Conservation (phyloP, 2,329 filamentous ascomycete genomes). For the Intubia oerlemansii region DNA sequence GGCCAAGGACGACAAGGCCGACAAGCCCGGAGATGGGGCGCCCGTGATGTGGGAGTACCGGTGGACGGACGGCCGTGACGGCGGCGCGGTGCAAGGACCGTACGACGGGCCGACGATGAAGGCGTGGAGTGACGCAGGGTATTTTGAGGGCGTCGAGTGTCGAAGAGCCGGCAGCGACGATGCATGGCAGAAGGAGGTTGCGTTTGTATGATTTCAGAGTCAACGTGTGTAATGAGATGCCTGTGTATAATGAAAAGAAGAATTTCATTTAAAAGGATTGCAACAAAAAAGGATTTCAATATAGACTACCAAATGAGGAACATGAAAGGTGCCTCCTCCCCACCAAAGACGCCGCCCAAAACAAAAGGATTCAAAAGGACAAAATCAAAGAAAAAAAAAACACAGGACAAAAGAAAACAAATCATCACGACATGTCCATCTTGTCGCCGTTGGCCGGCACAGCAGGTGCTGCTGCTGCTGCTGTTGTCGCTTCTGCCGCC, state of each 20-base stretch:
- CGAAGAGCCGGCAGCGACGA: constrained; percentile 32
- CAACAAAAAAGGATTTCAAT: no score
- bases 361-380: no score
- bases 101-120: constrained; percentile 74
- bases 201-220: constrained; percentile 11
- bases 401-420: background rate
- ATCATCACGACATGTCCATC: constrained; percentile 16
- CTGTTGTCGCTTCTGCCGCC: constrained; percentile 12
- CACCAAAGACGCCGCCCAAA: no score
- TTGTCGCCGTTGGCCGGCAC: constrained; percentile 27
- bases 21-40: constrained; percentile 1
- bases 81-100: constrained; percentile 59
- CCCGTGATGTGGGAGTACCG: constrained; percentile 64
- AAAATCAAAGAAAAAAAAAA: background rate
- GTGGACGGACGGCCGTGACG: constrained; percentile 77
- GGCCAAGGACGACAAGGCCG: constrained; percentile 1
- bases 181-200: constrained; percentile 27
- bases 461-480: no score
- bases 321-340: no score
- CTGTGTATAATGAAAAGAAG: background rate
- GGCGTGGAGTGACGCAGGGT: constrained; percentile 78
- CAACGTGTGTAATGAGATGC: no score
- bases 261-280: no score
- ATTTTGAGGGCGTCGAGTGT: constrained; percentile 84
- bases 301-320: no score